These are phyloP conservation scores for Leucocoprinus birnbaumii DNA, from an alignment of 768 basidiomycete genomes.

Conservation along the genomic window DNA sequence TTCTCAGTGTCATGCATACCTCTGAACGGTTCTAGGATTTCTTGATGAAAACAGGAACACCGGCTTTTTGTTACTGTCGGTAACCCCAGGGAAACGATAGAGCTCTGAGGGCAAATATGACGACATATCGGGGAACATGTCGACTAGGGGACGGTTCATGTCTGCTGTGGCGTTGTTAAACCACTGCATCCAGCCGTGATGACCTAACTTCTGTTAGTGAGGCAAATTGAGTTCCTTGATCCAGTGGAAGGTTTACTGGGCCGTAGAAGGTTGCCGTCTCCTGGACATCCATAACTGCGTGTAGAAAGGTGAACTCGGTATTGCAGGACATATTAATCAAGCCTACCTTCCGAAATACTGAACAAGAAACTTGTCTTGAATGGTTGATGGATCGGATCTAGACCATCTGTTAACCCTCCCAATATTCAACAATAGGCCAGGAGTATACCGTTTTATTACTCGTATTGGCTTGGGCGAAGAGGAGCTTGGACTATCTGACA, in stretches of 20 bases:
- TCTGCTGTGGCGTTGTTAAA: conserved; percentile 62
- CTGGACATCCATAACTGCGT: conserved; percentile 72
- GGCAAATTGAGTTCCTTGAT: not conserved
- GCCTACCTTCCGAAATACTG: conserved; percentile 86
- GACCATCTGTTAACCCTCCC: no score
- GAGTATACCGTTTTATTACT: no score
- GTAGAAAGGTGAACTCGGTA: conserved; percentile 27
- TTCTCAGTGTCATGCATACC: conserved; percentile 25
- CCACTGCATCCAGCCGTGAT: conserved; percentile 90
- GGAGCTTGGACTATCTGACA: no score
- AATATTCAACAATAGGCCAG: no score
- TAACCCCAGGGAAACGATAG: conserved; percentile 65
- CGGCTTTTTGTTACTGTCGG: conserved; percentile 50
- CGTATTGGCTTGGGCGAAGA: no score
- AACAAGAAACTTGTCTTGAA: conserved; percentile 81
- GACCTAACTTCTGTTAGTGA: conserved; percentile 33
- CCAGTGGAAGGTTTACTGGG: conserved; percentile 36
- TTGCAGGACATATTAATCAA: not conserved
- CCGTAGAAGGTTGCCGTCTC: conserved; percentile 65
- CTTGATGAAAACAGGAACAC: conserved; percentile 77
- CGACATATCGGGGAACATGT: conserved; percentile 79
- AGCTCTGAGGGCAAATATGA: conserved; percentile 70
- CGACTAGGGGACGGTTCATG: conserved; percentile 70
- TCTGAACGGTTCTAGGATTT: conserved; percentile 67
- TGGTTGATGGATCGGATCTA: conserved; percentile 71